Conservation (phyloP, 345 rosid species). For the Moricandia moricandioides region DNA sequence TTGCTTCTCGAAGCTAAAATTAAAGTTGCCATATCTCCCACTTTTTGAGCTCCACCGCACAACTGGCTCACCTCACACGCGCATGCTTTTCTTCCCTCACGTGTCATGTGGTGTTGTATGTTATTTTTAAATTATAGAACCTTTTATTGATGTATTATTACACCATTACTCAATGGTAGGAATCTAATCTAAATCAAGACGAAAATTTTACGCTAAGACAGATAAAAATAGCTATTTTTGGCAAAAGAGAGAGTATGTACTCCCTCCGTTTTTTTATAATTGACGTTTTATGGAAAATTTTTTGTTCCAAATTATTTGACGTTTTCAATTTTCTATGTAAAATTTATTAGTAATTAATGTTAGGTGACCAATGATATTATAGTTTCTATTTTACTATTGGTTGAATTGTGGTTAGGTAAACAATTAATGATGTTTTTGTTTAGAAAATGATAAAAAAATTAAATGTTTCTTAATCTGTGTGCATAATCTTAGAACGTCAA, state of each 20-base stretch:
- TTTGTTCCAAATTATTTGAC: too few relatives aligned
- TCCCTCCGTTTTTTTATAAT: too few relatives aligned
- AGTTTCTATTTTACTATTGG: too few relatives aligned
- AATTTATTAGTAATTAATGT: too few relatives aligned
- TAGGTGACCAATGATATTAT: too few relatives aligned
- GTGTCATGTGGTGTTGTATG: slow-evolving; percentile 7
- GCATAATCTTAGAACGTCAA: too few relatives aligned
- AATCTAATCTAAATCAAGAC: not conserved
- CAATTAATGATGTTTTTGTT: too few relatives aligned
- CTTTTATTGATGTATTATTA: not conserved
- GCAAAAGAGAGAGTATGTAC: not conserved
- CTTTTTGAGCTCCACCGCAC: slow-evolving; percentile 27
- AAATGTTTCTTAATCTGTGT: too few relatives aligned
- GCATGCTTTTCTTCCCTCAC: slow-evolving; percentile 20
- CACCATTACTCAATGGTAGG: not conserved
- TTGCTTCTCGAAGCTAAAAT: slow-evolving; percentile 3
- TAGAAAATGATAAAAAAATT: too few relatives aligned
- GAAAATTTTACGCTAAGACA: not conserved
- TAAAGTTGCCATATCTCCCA: not conserved
- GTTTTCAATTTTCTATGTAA: too few relatives aligned
- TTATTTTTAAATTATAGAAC: not conserved
- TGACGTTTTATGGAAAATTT: too few relatives aligned
- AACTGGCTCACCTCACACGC: slow-evolving; percentile 28
- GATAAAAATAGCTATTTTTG: not conserved
- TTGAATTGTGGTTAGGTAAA: too few relatives aligned